A percentile compares a stretch with the other conserved stretches of the same genome.
Evolutionary conservation across 2,329 filamentous ascomycete genomes (phyloP).

Genomic region (Colletotrichum scovillei): DNA sequence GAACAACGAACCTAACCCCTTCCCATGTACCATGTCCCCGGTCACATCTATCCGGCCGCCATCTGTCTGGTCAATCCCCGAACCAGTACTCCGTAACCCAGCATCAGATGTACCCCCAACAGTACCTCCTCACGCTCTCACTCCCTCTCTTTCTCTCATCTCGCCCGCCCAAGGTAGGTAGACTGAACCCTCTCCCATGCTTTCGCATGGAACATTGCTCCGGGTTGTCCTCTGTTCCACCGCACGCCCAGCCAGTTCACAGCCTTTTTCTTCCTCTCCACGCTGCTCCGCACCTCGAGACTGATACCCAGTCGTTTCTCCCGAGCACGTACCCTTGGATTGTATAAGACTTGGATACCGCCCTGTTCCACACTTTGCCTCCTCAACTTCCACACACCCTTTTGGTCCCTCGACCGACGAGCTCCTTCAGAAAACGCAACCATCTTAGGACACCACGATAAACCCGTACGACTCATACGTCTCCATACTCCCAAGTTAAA

Average conservation of each 20-base stretch:
- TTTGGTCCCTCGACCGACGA: constrained; percentile 13
- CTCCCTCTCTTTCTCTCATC: constrained; percentile 9
- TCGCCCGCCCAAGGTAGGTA: not conserved
- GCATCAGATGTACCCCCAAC: not conserved
- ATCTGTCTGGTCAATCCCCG: not conserved
- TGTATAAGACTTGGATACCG: constrained; percentile 31
- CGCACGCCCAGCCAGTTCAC: not conserved
- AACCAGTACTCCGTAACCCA: not conserved
- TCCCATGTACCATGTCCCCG: not conserved
- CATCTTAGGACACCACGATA: not conserved
- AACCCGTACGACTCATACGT: not conserved
- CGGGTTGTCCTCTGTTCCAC: not conserved
- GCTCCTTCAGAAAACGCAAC: not conserved
- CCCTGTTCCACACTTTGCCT: constrained; percentile 14
- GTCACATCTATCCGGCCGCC: not conserved
- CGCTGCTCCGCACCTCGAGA: not conserved
- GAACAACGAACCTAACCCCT: not conserved
- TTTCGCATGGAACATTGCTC: constrained; percentile 16
- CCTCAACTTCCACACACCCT: not conserved
- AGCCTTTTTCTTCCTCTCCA: not conserved
- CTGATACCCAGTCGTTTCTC: constrained; percentile 4
- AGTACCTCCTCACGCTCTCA: not conserved
- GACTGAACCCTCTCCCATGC: not conserved
- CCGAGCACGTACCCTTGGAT: constrained; percentile 27
- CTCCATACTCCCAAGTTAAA: not conserved